Percentiles rank a stretch among this genome's conserved stretches.
These are phyloP conservation scores for Apophysomyces ossiformis DNA, from an alignment of 371 early-diverging fungal species.

Conservation along the genomic window DNA sequence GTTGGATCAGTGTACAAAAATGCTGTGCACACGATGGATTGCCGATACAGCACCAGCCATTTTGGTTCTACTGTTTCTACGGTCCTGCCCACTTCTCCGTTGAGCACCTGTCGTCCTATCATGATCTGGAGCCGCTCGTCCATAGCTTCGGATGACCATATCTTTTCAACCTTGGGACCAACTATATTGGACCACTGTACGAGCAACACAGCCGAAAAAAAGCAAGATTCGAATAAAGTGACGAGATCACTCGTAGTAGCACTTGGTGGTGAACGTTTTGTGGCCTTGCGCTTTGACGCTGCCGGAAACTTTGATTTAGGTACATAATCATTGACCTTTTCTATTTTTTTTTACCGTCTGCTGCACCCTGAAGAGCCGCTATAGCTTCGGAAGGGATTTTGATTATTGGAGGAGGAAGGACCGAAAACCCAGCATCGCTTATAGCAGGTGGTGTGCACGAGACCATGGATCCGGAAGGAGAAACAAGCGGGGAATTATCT, in stretches of 20 bases:
- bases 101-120: conserved; percentile 63
- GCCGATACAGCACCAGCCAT: conserved; percentile 58
- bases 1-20: conserved; percentile 46
- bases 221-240: conserved; percentile 56
- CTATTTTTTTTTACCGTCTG: conserved; percentile 33
- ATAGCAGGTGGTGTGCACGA: conserved; percentile 12
- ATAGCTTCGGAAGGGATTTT: conserved; percentile 51
- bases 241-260: neutral
- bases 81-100: conserved; percentile 60
- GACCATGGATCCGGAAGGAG: conserved; percentile 16
- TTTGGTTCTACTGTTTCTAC: conserved; percentile 51
- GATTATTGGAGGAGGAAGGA: conserved; percentile 36
- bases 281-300: neutral
- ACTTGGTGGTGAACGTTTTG: neutral
- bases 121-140: conserved; percentile 38
- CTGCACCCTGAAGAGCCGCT: conserved; percentile 52
- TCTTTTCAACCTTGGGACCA: conserved; percentile 64
- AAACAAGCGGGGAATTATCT: conserved; percentile 20
- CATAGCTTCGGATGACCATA: conserved; percentile 39
- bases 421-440: conserved; percentile 12
- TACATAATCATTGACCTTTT: conserved; percentile 1
- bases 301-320: conserved; percentile 2
- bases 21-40: conserved; percentile 45
- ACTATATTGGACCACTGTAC: conserved; percentile 68
- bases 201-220: conserved; percentile 60